Evolutionary conservation across 176 grass and related monocot species (phyloP).

Genomic region (Carex pumila): DNA sequence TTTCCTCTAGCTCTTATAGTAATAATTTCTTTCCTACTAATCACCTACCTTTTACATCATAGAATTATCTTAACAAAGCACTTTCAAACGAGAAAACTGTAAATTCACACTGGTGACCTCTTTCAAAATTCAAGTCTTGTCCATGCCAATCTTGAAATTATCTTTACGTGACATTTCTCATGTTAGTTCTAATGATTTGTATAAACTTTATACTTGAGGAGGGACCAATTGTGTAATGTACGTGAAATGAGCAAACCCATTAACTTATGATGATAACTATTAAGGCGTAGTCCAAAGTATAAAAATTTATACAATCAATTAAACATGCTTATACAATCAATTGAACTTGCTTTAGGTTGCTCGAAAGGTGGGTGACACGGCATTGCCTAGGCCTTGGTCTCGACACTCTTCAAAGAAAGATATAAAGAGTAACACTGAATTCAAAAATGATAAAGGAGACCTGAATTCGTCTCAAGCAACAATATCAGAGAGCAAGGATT

Average conservation of each 20-base stretch:
- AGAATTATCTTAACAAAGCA: not conserved
- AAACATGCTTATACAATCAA: slow-evolving; percentile 9
- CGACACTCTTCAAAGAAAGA: slow-evolving; percentile 64
- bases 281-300: not conserved
- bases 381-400: slow-evolving; percentile 76
- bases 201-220: not conserved
- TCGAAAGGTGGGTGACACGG: slow-evolving; percentile 71
- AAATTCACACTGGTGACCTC: not conserved
- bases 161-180: not conserved
- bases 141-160: not conserved
- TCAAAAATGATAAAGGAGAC: slow-evolving; percentile 16
- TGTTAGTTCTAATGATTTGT: not conserved
- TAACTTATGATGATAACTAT: not conserved
- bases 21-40: not conserved
- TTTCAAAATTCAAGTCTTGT: not conserved
- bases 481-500: slow-evolving; percentile 35
- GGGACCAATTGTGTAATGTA: not conserved
- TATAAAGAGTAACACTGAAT: slow-evolving; percentile 29
- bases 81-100: not conserved
- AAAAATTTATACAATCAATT: not conserved
- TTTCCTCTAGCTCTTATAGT: not conserved
- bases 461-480: not conserved
- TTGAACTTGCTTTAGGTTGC: slow-evolving; percentile 50
- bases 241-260: not conserved
- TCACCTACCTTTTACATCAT: not conserved